Conservation (phyloP, 192 early-diverging fungal genomes). For the Coemansia biformis region DNA sequence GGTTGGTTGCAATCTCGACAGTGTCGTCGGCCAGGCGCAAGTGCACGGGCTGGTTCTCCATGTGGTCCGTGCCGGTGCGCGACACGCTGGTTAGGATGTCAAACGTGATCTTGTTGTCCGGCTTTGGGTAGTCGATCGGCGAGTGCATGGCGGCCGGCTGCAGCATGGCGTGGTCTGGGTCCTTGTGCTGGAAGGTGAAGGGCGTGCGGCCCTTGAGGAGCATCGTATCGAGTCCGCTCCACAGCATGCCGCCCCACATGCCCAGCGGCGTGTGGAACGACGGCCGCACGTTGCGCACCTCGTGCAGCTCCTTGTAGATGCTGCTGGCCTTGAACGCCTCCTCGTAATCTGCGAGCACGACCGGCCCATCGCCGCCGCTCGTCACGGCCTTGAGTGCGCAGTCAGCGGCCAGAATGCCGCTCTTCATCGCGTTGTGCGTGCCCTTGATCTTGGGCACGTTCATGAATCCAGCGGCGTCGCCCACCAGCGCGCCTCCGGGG, state of each 20-base stretch:
- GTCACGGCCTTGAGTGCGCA: constrained; percentile 70
- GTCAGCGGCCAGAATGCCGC: constrained; percentile 94
- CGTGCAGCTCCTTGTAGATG: constrained; percentile 84
- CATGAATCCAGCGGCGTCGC: constrained; percentile 91
- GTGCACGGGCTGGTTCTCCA: constrained; percentile 93
- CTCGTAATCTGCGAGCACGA: constrained; percentile 75
- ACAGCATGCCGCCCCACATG: constrained; percentile 77
- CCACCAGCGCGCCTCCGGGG: constrained; percentile 93
- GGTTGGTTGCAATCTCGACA: constrained; percentile 77
- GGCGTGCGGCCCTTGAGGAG: constrained; percentile 87
- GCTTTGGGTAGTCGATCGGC: constrained; percentile 94
- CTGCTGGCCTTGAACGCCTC: constrained; percentile 76
- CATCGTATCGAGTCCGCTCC: constrained; percentile 84
- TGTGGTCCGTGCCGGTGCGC: constrained; percentile 89
- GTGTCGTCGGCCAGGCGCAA: constrained; percentile 70
- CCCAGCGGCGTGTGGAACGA: constrained; percentile 89
- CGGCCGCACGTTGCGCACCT: constrained; percentile 89
- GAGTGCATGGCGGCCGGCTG: constrained; percentile 64
- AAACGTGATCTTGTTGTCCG: constrained; percentile 91
- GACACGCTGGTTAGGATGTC: constrained; percentile 92
- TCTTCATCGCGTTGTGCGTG: constrained; percentile 99
- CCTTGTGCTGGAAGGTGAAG: constrained; percentile 87
- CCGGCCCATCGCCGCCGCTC: constrained; percentile 48
- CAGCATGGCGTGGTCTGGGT: constrained; percentile 75
- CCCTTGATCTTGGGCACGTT: constrained; percentile 99